Percentiles rank a stretch among this genome's conserved stretches.
phyloP scores from a whole-genome alignment of 208 protist species.

The Porcisia deanei region DNA sequence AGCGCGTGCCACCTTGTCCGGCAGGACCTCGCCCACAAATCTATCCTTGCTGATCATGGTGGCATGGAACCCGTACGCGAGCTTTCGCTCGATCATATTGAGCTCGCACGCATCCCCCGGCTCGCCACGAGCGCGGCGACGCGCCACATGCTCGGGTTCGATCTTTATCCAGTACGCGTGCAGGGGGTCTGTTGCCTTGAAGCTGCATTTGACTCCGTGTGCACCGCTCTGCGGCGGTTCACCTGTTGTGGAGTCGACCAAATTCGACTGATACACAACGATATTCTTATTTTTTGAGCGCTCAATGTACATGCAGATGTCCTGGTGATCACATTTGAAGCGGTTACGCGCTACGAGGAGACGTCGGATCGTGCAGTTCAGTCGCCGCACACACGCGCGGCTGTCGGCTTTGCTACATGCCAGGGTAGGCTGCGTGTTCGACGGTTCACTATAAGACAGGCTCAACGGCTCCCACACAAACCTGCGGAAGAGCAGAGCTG shows the following conservation, averaged over 20 bases:
- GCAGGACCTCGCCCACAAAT: constrained; percentile 28
- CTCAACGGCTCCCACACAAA: constrained; percentile 30
- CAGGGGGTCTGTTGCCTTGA: constrained; percentile 57
- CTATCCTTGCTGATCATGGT: constrained; percentile 28
- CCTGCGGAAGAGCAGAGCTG: constrained; percentile 48
- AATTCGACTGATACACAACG: constrained; percentile 69
- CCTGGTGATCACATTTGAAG: constrained; percentile 67
- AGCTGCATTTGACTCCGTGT: constrained; percentile 16
- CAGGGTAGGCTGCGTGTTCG: constrained; percentile 32
- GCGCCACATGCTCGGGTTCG: constrained; percentile 56
- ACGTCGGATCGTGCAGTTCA: constrained; percentile 49
- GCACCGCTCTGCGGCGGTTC: constrained; percentile 26
- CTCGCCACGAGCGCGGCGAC: constrained; percentile 38
- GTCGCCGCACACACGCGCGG: constrained; percentile 41
- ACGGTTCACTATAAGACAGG: constrained; percentile 6
- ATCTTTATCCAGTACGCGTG: constrained; percentile 79
- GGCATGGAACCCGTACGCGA: constrained; percentile 77
- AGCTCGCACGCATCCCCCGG: constrained; percentile 60
- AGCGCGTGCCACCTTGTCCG: constrained; percentile 20
- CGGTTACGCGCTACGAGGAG: constrained; percentile 43
- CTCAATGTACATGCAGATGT: constrained; percentile 84
- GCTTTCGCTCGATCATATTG: constrained; percentile 63
- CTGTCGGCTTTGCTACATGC: constrained; percentile 56
- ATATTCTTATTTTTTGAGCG: constrained; percentile 83
- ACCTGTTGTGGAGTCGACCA: constrained; percentile 26